Percentiles rank a stretch among this genome's conserved stretches.
Evolutionary conservation across 768 basidiomycete species (phyloP).

Genomic region (Steccherinum ochraceum): DNA sequence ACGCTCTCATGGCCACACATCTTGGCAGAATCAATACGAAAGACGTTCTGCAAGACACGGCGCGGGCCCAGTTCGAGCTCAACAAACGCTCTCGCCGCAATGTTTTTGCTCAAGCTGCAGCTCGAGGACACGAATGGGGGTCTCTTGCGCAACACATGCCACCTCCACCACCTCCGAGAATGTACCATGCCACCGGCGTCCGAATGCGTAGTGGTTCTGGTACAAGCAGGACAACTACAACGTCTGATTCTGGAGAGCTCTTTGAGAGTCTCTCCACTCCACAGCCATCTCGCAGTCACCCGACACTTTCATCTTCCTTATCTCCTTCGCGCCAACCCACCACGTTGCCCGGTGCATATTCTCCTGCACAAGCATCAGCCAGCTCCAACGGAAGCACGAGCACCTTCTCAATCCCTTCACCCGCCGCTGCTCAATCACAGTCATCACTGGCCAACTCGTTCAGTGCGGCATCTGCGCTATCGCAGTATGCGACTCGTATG

Average conservation of each 20-base stretch:
- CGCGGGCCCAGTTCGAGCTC: slow-evolving; percentile 68
- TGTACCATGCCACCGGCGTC: slow-evolving; percentile 21
- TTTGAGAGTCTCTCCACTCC: slow-evolving; percentile 38
- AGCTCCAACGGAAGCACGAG: slow-evolving; percentile 32
- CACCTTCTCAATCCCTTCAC: slow-evolving; percentile 32
- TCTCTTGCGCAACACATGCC: slow-evolving; percentile 20
- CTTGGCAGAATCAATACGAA: slow-evolving; percentile 69
- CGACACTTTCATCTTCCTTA: slow-evolving; percentile 31
- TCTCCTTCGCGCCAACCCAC: slow-evolving; percentile 25
- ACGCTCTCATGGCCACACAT: too few species aligned
- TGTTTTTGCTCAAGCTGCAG: slow-evolving; percentile 69
- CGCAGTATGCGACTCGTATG: slow-evolving; percentile 76
- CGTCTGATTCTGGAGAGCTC: slow-evolving; percentile 68
- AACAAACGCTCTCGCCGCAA: slow-evolving; percentile 72
- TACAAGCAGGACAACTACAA: slow-evolving; percentile 69
- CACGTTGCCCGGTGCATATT: slow-evolving; percentile 45
- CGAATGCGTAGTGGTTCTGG: slow-evolving; percentile 79
- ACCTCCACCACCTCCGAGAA: slow-evolving; percentile 34
- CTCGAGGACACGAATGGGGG: slow-evolving; percentile 58
- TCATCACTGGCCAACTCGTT: slow-evolving; percentile 24
- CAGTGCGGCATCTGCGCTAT: slow-evolving; percentile 45
- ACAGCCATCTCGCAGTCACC: slow-evolving; percentile 37
- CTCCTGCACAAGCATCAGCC: slow-evolving; percentile 47
- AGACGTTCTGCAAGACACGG: slow-evolving; percentile 77
- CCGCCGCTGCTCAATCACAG: slow-evolving; percentile 23